A percentile compares a stretch with the other conserved stretches of the same genome.
Conservation (phyloP, 129 eudicot genomes). For the Erigeron canadensis region DNA sequence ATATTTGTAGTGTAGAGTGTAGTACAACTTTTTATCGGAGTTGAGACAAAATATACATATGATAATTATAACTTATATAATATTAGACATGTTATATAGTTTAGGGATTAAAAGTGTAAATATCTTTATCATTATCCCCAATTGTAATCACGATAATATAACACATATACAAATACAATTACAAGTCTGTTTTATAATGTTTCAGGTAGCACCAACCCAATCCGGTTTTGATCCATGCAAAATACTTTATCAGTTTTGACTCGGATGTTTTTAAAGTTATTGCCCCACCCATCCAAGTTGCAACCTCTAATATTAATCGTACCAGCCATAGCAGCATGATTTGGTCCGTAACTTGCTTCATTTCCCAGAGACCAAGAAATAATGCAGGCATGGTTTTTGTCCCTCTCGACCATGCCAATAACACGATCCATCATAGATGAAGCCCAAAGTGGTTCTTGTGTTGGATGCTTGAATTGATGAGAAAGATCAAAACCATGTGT, state of each 20-base stretch:
- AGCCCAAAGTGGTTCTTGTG: slow-evolving; percentile 84
- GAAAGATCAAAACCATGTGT: slow-evolving; percentile 93
- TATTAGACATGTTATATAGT: too few relatives aligned
- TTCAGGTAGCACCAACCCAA: too few relatives aligned
- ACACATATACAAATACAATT: too few relatives aligned
- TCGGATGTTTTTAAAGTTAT: background rate
- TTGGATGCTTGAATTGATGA: slow-evolving; percentile 68
- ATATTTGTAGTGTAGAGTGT: too few relatives aligned
- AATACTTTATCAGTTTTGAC: background rate
- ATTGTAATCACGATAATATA: too few relatives aligned
- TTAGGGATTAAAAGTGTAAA: too few relatives aligned
- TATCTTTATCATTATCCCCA: too few relatives aligned
- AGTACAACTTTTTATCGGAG: too few relatives aligned
- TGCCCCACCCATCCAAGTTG: background rate
- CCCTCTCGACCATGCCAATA: slow-evolving; percentile 97
- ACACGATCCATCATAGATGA: slow-evolving; percentile 90
- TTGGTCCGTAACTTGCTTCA: slow-evolving; percentile 95
- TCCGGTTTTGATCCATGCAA: background rate
- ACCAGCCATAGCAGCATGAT: slow-evolving; percentile 94
- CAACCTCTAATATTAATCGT: slow-evolving; percentile 15
- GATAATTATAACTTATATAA: too few relatives aligned
- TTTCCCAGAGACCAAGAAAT: slow-evolving; percentile 95
- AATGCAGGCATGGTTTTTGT: slow-evolving; percentile 92
- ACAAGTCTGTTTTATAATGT: too few relatives aligned
- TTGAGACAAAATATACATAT: too few relatives aligned